Evolutionary conservation across 2,329 filamentous ascomycete genomes (phyloP), one percentile per base, ranked within the genome.

Genomic region (Chaetothyriales sp.): DNA sequence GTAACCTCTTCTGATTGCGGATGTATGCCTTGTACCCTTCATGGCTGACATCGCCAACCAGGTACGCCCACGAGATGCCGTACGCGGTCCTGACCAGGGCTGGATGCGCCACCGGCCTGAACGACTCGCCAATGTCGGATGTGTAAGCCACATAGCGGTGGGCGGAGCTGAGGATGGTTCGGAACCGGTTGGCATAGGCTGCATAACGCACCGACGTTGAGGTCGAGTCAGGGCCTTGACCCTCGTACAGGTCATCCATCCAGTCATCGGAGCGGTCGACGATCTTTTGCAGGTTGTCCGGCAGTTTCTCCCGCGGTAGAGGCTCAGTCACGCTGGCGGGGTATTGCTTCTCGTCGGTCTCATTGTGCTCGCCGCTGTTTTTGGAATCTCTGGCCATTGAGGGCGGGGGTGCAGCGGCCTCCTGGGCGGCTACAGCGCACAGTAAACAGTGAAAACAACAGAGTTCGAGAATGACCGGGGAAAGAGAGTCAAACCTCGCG

Each of bases 141-240:
- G 92, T 96, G 66, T 98, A 98, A 51, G 92, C 92, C 47, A 98
- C 88, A 63, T 98, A 98, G 62, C 92, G 83, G 63, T 96, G 92
- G 3, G 89, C 89, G 15, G 85, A 87, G 59, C 89, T 73, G 62
- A 98, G 80, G 58, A 96, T 85, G 6, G 89, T 95, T 55, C 86
- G 81, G 55, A 92, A 71, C 47, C 92, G 82, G 53, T 82, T 80
- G 46, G 87, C 86, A 69, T 98, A 98, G 59, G 85, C 92, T 51
- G 89, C 90, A 70, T 96, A 98, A 62, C 92, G 84, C 62, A 94
- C 72, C 59, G 80, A 83, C 59, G 81, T 84, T 50, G 95, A 86
- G 53, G 87, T 95, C 4, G 87, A 85, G 60, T 93, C 83, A 51
- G 81, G 76, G 12, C 76, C 79, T 62, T 83, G 81, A 68, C 86